Evolutionary conservation across 495 filamentous ascomycete genomes (phyloP).

Genomic region (Trichocladium uniseriatum): DNA sequence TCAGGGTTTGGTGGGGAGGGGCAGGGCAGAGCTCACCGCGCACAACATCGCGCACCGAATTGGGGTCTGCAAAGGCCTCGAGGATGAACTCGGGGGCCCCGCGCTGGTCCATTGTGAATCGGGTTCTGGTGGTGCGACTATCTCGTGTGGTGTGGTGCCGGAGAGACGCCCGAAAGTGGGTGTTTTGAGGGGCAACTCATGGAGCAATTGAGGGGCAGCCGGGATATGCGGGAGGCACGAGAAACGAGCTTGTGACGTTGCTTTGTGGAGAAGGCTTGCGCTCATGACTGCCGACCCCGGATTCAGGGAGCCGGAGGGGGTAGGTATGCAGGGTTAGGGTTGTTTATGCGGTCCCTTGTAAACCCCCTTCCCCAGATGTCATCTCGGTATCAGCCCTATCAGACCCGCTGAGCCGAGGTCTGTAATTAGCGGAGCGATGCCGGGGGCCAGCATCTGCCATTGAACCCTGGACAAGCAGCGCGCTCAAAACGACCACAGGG

Average conservation of each 20-base stretch:
- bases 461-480: too few species aligned
- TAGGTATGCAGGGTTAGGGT: neutral
- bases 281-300: neutral
- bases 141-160: neutral
- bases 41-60: conserved; percentile 78
- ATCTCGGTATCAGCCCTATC: conserved; percentile 14
- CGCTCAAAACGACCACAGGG: too few species aligned
- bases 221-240: neutral
- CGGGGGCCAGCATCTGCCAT: too few species aligned
- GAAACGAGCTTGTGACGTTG: conserved; percentile 14
- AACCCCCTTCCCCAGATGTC: too few species aligned
- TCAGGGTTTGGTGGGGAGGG: neutral
- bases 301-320: neutral
- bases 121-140: neutral
- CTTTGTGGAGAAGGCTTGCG: too few species aligned
- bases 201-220: conserved; percentile 6
- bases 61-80: conserved; percentile 74
- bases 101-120: conserved; percentile 39
- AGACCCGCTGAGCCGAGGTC: conserved; percentile 19
- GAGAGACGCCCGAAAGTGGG: neutral
- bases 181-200: conserved; percentile 3
- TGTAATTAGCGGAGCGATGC: too few species aligned
- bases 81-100: conserved; percentile 73
- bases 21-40: conserved; percentile 54
- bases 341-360: too few species aligned